Percentiles rank a stretch among this genome's conserved stretches.
These are phyloP conservation scores for Lathyrus tuberosus DNA, from an alignment of 306 rosid species.

Conservation along the genomic window DNA sequence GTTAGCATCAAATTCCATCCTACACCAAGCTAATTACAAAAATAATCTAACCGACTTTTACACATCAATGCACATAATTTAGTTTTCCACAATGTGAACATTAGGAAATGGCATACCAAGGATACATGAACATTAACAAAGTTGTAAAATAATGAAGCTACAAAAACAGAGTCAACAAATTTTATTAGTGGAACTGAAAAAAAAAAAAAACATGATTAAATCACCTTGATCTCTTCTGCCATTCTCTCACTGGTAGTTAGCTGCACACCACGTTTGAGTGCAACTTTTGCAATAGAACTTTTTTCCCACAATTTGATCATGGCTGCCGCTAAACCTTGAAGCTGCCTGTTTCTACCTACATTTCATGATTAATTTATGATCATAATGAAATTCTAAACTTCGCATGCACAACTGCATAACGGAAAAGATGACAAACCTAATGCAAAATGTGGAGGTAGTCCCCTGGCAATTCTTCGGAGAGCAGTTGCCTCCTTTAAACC, in stretches of 20 bases:
- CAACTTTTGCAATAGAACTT: slow-evolving; percentile 88
- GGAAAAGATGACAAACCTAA: slow-evolving; percentile 57
- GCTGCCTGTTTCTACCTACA: slow-evolving; percentile 88
- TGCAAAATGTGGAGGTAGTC: slow-evolving; percentile 98
- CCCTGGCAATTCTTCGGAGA: slow-evolving; percentile 81
- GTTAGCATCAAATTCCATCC: slow-evolving; percentile 18
- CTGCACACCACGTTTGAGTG: slow-evolving; percentile 97
- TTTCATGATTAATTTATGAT: slow-evolving; percentile 35
- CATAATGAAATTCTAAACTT: slow-evolving; percentile 28
- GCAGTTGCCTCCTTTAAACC: slow-evolving; percentile 80
- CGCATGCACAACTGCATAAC: slow-evolving; percentile 38
- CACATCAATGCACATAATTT: slow-evolving; percentile 3
- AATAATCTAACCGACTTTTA: slow-evolving; percentile 2
- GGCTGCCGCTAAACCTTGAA: slow-evolving; percentile 90
- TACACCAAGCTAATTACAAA: neutral
- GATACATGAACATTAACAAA: slow-evolving; percentile 25
- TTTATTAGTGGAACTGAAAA: slow-evolving; percentile 17
- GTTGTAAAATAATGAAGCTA: slow-evolving; percentile 14
- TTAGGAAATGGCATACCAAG: slow-evolving; percentile 20
- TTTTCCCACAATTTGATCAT: slow-evolving; percentile 82
- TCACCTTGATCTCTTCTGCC: slow-evolving; percentile 98
- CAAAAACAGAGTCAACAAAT: slow-evolving; percentile 19
- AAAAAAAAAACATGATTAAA: slow-evolving; percentile 28
- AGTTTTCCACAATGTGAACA: slow-evolving; percentile 3
- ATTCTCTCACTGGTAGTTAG: slow-evolving; percentile 96